Evolutionary conservation across 306 rosid genomes (phyloP).

Genomic region (Abrus pulchellus): DNA sequence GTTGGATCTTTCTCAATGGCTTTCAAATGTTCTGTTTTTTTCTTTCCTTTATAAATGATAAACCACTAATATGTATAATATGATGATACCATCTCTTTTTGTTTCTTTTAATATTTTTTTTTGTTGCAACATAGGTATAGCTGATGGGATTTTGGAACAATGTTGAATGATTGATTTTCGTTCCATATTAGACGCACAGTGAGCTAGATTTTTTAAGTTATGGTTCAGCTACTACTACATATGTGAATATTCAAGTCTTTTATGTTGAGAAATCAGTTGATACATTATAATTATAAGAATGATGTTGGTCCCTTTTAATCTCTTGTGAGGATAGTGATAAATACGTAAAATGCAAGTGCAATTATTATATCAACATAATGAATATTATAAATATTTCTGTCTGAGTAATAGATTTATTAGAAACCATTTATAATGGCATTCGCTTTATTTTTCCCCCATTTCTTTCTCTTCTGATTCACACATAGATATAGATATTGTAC

Average conservation of each 20-base stretch:
- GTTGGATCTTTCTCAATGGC: constrained; percentile 2
- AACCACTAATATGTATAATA: constrained; percentile 20
- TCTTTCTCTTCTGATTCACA: background rate
- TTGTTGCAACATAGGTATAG: background rate
- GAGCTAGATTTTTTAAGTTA: constrained; percentile 25
- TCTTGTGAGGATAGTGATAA: constrained; percentile 25
- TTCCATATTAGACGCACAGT: background rate
- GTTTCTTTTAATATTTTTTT: background rate
- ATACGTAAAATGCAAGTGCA: constrained; percentile 26
- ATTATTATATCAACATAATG: constrained; percentile 18
- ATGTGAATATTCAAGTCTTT: background rate
- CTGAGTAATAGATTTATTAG: background rate
- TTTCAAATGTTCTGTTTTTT: constrained; percentile 3
- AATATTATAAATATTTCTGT: background rate
- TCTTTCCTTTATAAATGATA: background rate
- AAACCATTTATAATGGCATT: background rate
- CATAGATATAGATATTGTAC: no score
- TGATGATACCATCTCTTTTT: no score
- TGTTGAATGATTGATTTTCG: background rate
- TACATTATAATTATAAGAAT: background rate
- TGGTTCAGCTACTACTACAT: constrained; percentile 39
- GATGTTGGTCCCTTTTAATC: constrained; percentile 19
- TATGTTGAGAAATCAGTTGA: background rate
- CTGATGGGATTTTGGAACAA: background rate
- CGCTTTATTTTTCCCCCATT: background rate